Evolutionary conservation across 129 eudicot species (phyloP).

Genomic region (Apium graveolens): DNA sequence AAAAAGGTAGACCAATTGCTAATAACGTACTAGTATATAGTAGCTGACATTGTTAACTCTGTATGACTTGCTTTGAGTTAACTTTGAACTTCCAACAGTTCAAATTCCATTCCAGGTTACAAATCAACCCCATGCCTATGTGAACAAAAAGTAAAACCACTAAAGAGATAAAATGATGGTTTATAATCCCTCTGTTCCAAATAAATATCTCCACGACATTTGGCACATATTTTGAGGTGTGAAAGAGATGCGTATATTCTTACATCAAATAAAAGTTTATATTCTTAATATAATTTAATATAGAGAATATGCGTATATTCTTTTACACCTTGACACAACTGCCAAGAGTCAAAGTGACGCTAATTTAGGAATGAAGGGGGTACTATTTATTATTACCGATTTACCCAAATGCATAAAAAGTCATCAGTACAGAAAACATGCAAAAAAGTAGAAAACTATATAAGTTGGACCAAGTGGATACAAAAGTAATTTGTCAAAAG

Average conservation of each 20-base stretch:
- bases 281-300: too few species aligned
- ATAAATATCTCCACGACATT: too few species aligned
- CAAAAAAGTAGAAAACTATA: conserved; percentile 8
- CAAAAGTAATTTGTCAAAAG: conserved; percentile 89
- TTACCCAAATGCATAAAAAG: not conserved
- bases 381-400: not conserved
- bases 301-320: not conserved
- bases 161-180: too few species aligned
- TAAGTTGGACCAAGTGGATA: conserved; percentile 46
- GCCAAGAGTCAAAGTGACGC: not conserved
- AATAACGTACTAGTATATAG: not conserved
- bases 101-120: too few species aligned
- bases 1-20: not conserved
- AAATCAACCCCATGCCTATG: too few species aligned
- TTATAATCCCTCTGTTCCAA: too few species aligned
- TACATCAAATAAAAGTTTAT: too few species aligned
- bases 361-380: not conserved
- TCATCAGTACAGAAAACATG: not conserved
- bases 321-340: not conserved
- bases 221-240: too few species aligned
- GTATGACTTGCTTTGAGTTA: not conserved
- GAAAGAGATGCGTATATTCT: too few species aligned
- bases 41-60: not conserved
- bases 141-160: too few species aligned
- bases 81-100: not conserved